A percentile compares a stretch with the other conserved stretches of the same genome.
Evolutionary conservation across 192 early-diverging fungal species (phyloP).

Genomic region (Spinellus fusiger): DNA sequence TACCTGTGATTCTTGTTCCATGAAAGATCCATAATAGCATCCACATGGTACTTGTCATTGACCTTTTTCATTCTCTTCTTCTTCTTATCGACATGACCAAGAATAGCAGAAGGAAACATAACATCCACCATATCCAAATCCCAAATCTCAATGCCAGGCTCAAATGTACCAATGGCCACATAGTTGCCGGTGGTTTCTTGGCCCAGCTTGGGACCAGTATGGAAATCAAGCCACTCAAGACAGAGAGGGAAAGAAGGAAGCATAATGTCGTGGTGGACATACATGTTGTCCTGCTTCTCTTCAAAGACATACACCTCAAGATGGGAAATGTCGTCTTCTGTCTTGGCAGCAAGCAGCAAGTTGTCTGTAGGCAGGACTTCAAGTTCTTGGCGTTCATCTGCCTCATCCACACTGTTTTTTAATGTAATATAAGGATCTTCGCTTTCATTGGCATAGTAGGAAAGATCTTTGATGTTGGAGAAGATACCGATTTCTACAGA

Average conservation of each 20-base stretch:
- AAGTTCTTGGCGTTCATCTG: constrained; percentile 57
- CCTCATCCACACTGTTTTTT: constrained; percentile 72
- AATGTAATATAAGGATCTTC: constrained; percentile 85
- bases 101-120: constrained; percentile 85
- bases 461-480: constrained; percentile 80
- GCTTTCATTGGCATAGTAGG: constrained; percentile 71
- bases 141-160: constrained; percentile 99
- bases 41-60: constrained; percentile 83
- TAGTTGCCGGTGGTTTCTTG: constrained; percentile 66
- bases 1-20: constrained; percentile 79
- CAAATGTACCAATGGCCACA: constrained; percentile 95
- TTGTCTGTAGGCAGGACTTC: constrained; percentile 75
- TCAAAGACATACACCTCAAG: constrained; percentile 93
- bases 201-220: constrained; percentile 60
- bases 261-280: constrained; percentile 98
- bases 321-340: constrained; percentile 95
- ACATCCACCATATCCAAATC: constrained; percentile 88
- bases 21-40: constrained; percentile 90
- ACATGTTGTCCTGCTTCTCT: constrained; percentile 73
- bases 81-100: constrained; percentile 60
- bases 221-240: constrained; percentile 93
- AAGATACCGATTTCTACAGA: constrained; percentile 62
- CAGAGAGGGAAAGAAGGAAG: constrained; percentile 93
- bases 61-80: constrained; percentile 49
- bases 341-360: constrained; percentile 86